Evolutionary conservation across 1,284 basidiomycete genomes (phyloP), one percentile per base, ranked within the genome.

Genomic region (Uromyces viciae-fabae): DNA sequence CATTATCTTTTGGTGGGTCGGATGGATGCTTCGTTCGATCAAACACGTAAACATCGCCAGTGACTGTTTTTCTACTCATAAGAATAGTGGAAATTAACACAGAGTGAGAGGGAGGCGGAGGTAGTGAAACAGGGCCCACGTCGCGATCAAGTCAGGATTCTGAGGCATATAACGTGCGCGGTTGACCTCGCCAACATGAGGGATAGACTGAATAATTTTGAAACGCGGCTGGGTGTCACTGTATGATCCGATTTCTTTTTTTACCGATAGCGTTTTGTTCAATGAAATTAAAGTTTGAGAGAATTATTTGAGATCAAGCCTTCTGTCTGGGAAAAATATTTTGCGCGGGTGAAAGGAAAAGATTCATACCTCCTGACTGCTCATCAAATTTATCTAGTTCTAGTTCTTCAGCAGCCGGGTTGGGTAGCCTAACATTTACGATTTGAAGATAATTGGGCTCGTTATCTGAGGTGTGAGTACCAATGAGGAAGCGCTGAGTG

Each of bases 81-180:
- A 46, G 46, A 54, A 40, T 46, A 31, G 15, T 64, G n/a, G 36
- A 14, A 49, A 19, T 78, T 36, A 64, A 28, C 36, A 28, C 25
- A 33, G 8, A 60, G 42, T 40, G 40, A 72, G 14, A 38, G 52
- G 25, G n/a, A 7, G 49, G 31, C 14, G n/a, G 14, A 42, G 9
- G 43, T 1, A 38, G 11, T 19, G 31, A 38, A 40, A 56, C 40
- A 43, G 22, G 38, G 62, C 77, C 7, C 42, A 80, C 11, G 96
- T 99, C 1, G 97, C 97, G 83, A 99, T 94, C 83, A 99, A 87
- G 87, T 99, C 94, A 7, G 94, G 93, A 85, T 99, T 99, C 87
- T 98, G 96, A 19, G 97, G 97, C 94, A 98, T 98, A 87, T 99
- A 99, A 64, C 97, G 90, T 80, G 97, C 97, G 52, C 95, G 89